Evolutionary conservation across 2,329 filamentous ascomycete species (phyloP).

Genomic region (Furcasterigmium furcatum): DNA sequence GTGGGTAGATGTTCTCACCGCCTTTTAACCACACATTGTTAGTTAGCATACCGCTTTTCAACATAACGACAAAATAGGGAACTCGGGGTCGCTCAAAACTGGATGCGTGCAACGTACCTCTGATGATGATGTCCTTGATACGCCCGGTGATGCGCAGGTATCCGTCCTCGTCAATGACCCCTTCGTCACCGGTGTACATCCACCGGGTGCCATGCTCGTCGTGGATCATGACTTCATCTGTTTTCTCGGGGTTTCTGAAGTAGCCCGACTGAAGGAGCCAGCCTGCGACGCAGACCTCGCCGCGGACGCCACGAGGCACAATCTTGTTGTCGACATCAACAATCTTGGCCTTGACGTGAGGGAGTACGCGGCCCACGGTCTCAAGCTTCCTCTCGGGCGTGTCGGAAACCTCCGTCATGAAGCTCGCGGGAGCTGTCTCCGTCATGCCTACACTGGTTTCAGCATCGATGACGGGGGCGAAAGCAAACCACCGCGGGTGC

Average conservation of each 20-base stretch:
- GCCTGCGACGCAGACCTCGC: conserved; percentile 75
- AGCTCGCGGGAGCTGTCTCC: conserved; percentile 76
- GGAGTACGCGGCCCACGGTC: conserved; percentile 74
- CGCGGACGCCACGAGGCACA: conserved; percentile 63
- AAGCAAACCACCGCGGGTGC: too few species aligned
- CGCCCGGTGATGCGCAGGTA: conserved; percentile 72
- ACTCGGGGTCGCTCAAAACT: too few species aligned
- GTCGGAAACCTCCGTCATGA: conserved; percentile 75
- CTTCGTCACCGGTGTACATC: conserved; percentile 66
- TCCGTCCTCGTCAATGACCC: conserved; percentile 63
- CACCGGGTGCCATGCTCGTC: conserved; percentile 55
- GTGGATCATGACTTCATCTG: conserved; percentile 54
- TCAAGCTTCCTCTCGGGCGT: conserved; percentile 62
- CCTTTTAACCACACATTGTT: too few species aligned
- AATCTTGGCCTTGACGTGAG: conserved; percentile 74
- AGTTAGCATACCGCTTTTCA: too few species aligned
- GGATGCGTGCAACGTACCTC: too few species aligned
- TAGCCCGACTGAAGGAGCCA: conserved; percentile 70
- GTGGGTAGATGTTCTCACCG: conserved; percentile 70
- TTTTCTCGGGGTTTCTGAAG: conserved; percentile 72
- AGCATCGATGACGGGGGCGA: too few species aligned
- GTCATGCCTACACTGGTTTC: conserved; percentile 60
- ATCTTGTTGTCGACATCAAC: conserved; percentile 65
- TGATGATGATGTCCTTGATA: too few species aligned
- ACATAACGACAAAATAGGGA: too few species aligned